Evolutionary conservation across 805 yeast species (phyloP).

Genomic region (Millerozyma acaciae): DNA sequence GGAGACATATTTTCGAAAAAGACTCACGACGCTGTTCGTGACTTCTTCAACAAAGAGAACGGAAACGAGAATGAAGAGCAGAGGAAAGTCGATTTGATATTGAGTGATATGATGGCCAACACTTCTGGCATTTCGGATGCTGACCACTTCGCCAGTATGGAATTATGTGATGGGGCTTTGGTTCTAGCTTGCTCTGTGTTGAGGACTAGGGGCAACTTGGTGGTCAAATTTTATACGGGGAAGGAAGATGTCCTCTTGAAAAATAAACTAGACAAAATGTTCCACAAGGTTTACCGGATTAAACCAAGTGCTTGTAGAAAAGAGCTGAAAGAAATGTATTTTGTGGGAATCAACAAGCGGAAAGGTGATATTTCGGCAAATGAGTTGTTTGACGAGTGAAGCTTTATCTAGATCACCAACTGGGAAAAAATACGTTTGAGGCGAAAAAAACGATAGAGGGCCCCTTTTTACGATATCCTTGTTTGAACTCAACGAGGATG

Average conservation of each 20-base stretch:
- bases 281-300: constrained; percentile 58
- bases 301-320: constrained; percentile 81
- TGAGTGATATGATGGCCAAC: constrained; percentile 89
- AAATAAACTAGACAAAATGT: constrained; percentile 51
- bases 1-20: constrained; percentile 36
- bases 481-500: too few relatives aligned
- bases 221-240: constrained; percentile 85
- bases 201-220: constrained; percentile 64
- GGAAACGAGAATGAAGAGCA: constrained; percentile 12
- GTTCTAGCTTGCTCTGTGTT: constrained; percentile 70
- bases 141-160: constrained; percentile 86
- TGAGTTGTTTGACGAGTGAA: constrained; percentile 1
- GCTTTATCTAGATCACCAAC: not conserved
- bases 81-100: constrained; percentile 36
- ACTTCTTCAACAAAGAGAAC: constrained; percentile 41
- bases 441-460: too few relatives aligned
- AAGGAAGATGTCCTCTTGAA: constrained; percentile 69
- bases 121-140: constrained; percentile 77
- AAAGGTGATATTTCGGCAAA: constrained; percentile 9
- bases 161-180: constrained; percentile 87
- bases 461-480: too few relatives aligned
- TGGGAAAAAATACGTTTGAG: constrained; percentile 28
- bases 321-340: constrained; percentile 80
- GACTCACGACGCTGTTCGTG: constrained; percentile 56
- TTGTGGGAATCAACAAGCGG: constrained; percentile 59